These are phyloP conservation scores for Ceratocystis smalleyi DNA, from an alignment of 2,329 filamentous ascomycete genomes.

Conservation along the genomic window DNA sequence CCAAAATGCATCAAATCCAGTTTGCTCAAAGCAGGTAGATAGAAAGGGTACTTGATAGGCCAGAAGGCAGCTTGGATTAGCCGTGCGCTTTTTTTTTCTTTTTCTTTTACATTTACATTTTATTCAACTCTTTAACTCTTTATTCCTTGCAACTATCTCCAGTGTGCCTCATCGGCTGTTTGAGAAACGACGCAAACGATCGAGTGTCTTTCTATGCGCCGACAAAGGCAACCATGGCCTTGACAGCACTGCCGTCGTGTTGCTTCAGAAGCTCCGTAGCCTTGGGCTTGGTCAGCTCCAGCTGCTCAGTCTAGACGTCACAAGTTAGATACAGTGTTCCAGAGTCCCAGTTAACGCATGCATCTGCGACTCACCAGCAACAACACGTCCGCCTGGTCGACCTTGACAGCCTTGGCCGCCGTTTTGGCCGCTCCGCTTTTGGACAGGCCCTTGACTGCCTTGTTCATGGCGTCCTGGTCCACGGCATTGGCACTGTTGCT, in stretches of 20 bases:
- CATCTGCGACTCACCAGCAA: conserved; percentile 39
- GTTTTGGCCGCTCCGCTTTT: conserved; percentile 7
- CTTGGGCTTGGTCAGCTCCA: conserved; percentile 55
- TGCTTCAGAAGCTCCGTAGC: conserved; percentile 59
- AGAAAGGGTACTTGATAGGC: background rate
- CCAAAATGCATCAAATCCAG: conserved; percentile 21
- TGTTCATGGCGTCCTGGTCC: conserved; percentile 53
- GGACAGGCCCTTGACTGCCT: conserved; percentile 51
- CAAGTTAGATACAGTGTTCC: background rate
- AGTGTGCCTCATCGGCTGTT: background rate
- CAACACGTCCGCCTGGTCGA: conserved; percentile 55
- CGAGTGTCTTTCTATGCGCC: conserved; percentile 18
- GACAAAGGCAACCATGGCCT: conserved; percentile 47
- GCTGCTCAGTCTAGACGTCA: conserved; percentile 43
- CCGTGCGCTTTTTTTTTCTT: conserved; percentile 7
- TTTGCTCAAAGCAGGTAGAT: conserved; percentile 2
- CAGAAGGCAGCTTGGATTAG: background rate
- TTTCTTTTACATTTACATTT: no score
- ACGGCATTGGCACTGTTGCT: conserved; percentile 37
- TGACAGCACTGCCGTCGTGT: conserved; percentile 53
- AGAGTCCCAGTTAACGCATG: background rate
- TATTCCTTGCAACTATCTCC: background rate
- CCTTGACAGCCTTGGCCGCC: conserved; percentile 43
- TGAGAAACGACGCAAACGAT: background rate
- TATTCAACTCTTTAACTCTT: no score